Base-by-base conservation (phyloP, 768 basidiomycete genomes). In the Phlebiopsis flavidoalba region DNA sequence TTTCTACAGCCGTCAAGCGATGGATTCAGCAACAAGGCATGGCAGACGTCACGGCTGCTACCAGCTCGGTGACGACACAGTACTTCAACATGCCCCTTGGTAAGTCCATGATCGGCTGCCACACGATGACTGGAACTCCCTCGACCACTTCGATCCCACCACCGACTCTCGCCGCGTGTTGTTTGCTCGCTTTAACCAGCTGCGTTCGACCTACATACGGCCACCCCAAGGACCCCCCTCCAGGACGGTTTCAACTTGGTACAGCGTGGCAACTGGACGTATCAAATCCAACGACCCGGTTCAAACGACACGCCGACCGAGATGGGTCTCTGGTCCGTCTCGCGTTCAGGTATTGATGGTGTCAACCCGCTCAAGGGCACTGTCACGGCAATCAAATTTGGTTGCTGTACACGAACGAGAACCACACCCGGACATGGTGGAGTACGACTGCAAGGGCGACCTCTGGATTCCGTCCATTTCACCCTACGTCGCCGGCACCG, bases 31-130 rank as follows among this genome's bases (percentile, higher is more conserved):
- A 90, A 80, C 71, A 83, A 76, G 53, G 94, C 94, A 4, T 97
- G 95, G 95, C 89, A 93, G 69, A n/a, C 84, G 89, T 36, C 95
- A 97, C 69, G 94, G 94, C 5, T 97, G 95, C 73, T 97, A 97
- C 72, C 80, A 79, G 49, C 84, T 96, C 36, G 95, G 95, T 11
- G 96, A n/a, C 95, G 8, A 80, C 83, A 62, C 95, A 96, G 69
- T 97, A 95, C 76, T 97, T 89, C 80, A 94, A 96, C 74, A 91
- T 95, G 84, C 89, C 90, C 1, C 79, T 95, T 65, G 88, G 89
- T 58, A 85, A 84, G 66, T 75, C 90, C 2, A 70, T 93, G 35
- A 76, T 93, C 17, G 95, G 93, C 50, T 97, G 95, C 71, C 67
- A 88, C 67, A 88, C 50, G 93, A 96, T 69, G 86, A 91, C 66